Evolutionary conservation across 371 early-diverging fungal species (phyloP).

Genomic region (Syncephalastrum contaminatum): DNA sequence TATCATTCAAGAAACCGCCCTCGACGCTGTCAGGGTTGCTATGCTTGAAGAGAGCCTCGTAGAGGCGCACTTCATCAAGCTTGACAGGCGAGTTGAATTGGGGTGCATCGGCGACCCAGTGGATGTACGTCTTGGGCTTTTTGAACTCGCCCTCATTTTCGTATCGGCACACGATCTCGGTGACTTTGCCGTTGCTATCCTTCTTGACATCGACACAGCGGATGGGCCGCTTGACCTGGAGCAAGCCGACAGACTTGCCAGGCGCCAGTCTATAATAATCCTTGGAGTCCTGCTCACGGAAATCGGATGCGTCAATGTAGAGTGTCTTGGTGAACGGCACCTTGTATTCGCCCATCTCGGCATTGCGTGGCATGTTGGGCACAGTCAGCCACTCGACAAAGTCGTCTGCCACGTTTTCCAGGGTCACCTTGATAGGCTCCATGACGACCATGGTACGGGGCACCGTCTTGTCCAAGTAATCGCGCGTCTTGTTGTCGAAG

Average conservation of each 20-base stretch:
- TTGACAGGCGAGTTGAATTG: constrained; percentile 80
- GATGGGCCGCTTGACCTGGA: constrained; percentile 83
- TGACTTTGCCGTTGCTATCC: constrained; percentile 68
- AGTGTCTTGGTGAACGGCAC: constrained; percentile 88
- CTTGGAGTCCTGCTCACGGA: constrained; percentile 86
- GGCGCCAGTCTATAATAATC: constrained; percentile 95
- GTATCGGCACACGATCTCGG: constrained; percentile 77
- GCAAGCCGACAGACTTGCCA: constrained; percentile 92
- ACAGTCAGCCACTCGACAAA: constrained; percentile 72
- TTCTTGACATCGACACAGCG: constrained; percentile 82
- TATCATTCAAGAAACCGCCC: constrained; percentile 92
- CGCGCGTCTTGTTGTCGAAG: constrained; percentile 95
- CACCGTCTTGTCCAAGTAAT: constrained; percentile 89
- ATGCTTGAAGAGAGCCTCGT: constrained; percentile 88
- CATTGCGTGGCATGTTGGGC: constrained; percentile 87
- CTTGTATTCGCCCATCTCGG: constrained; percentile 77
- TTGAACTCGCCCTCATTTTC: constrained; percentile 69
- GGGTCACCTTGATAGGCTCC: constrained; percentile 87
- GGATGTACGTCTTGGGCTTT: constrained; percentile 97
- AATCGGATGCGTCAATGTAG: constrained; percentile 96
- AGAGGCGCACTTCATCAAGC: constrained; percentile 83
- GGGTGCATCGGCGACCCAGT: constrained; percentile 94
- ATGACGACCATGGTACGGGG: constrained; percentile 92
- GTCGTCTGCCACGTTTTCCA: constrained; percentile 85
- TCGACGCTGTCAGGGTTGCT: constrained; percentile 88